These are phyloP conservation scores for Exserohilum turcica DNA, from an alignment of 2,329 filamentous ascomycete species.

Conservation along the genomic window DNA sequence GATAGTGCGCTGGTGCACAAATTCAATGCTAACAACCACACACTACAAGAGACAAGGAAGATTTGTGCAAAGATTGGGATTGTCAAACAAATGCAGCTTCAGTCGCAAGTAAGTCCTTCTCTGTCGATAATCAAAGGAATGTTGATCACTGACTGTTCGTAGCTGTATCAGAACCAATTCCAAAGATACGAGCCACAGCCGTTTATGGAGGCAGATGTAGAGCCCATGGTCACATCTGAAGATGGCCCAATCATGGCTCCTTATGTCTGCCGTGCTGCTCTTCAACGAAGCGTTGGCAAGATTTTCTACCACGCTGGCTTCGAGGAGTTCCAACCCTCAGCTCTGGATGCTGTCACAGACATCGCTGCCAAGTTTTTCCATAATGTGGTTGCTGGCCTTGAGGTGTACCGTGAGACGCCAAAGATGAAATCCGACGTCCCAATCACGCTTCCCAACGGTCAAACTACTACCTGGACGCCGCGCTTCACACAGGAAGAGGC, in stretches of 20 bases:
- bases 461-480: slow-evolving; percentile 59
- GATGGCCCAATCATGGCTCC: slow-evolving; percentile 86
- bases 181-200: slow-evolving; percentile 92
- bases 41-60: slow-evolving; percentile 96
- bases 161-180: slow-evolving; percentile 98
- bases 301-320: slow-evolving; percentile 96
- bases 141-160: slow-evolving; percentile 20
- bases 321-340: slow-evolving; percentile 94
- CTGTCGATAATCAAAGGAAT: neutral
- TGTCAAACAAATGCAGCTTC: slow-evolving; percentile 99
- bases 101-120: slow-evolving; percentile 75
- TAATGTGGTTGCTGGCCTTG: slow-evolving; percentile 79
- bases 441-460: slow-evolving; percentile 31
- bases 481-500: slow-evolving; percentile 84
- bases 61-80: slow-evolving; percentile 95
- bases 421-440: slow-evolving; percentile 64
- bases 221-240: slow-evolving; percentile 87
- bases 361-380: slow-evolving; percentile 88
- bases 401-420: slow-evolving; percentile 81
- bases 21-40: slow-evolving; percentile 87
- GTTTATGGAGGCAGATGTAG: slow-evolving; percentile 84
- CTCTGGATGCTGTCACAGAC: slow-evolving; percentile 87
- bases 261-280: slow-evolving; percentile 77
- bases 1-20: slow-evolving; percentile 75
- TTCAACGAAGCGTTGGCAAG: slow-evolving; percentile 91